Evolutionary conservation across 306 rosid species (phyloP).

Genomic region (Casuarina glauca): DNA sequence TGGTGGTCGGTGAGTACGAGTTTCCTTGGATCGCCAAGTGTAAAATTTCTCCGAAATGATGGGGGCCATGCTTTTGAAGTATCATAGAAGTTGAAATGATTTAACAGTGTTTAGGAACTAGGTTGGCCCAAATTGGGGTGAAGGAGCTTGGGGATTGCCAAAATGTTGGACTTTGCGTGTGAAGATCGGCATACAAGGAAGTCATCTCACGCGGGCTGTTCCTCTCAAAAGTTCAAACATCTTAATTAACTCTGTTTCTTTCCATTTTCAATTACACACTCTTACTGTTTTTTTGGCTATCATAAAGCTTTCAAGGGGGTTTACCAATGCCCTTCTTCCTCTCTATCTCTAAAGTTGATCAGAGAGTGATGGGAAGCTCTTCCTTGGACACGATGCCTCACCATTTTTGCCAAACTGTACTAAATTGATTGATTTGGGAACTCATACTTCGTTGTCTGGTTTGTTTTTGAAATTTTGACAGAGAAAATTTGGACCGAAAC

Average conservation of each 20-base stretch:
- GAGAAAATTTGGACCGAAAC: constrained; percentile 43
- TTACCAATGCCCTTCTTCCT: constrained; percentile 22
- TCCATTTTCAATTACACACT: constrained; percentile 17
- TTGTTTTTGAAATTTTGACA: constrained; percentile 37
- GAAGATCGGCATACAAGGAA: constrained; percentile 28
- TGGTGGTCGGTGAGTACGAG: no score
- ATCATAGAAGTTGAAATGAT: no score
- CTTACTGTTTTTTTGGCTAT: constrained; percentile 15
- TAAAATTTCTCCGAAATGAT: no score
- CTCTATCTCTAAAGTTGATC: constrained; percentile 8
- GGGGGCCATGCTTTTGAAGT: no score
- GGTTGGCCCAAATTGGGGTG: constrained; percentile 45
- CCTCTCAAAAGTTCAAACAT: constrained; percentile 19
- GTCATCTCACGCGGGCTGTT: constrained; percentile 51
- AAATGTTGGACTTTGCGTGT: constrained; percentile 42
- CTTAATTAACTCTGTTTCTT: constrained; percentile 9
- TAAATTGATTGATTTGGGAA: constrained; percentile 23
- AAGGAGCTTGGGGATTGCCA: constrained; percentile 57
- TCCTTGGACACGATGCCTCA: not conserved
- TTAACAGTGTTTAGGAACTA: no score
- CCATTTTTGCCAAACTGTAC: constrained; percentile 21
- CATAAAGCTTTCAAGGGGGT: constrained; percentile 6
- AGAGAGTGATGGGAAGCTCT: not conserved
- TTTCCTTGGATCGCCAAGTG: no score
- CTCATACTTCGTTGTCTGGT: constrained; percentile 15